Evolutionary conservation across 345 rosid genomes (phyloP).

Genomic region (Eucalyptus marginata): DNA sequence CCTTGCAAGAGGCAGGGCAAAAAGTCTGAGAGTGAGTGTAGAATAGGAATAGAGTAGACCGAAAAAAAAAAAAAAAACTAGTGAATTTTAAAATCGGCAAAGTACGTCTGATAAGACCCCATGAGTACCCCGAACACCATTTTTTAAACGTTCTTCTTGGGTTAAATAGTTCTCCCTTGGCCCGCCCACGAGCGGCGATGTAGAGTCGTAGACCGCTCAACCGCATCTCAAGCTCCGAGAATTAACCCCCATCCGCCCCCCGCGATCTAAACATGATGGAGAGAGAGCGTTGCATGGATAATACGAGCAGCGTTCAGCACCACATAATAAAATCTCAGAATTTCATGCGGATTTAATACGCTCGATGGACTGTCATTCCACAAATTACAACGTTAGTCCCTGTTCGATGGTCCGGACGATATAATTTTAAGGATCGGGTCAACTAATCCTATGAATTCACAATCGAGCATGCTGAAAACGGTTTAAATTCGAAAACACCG

Average conservation of each 20-base stretch:
- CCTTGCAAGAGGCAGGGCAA: no score
- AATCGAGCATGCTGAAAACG: not conserved
- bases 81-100: not conserved
- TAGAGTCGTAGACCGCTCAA: no score
- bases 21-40: no score
- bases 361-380: not conserved
- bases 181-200: not conserved
- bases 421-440: not conserved
- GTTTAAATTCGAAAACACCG: not conserved
- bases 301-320: not conserved
- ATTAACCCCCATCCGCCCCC: not conserved
- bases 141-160: not conserved
- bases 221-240: not conserved
- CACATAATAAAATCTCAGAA: rapidly evolving
- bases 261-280: not conserved
- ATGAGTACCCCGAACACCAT: not conserved
- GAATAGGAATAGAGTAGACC: no score
- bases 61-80: no score
- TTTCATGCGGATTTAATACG: rapidly evolving
- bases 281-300: not conserved
- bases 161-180: not conserved
- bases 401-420: not conserved
- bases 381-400: rapidly evolving
- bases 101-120: not conserved
- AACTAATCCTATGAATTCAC: not conserved